These are phyloP conservation scores for Guadua angustifolia DNA, from an alignment of 176 grass and related monocot genomes.

Conservation along the genomic window DNA sequence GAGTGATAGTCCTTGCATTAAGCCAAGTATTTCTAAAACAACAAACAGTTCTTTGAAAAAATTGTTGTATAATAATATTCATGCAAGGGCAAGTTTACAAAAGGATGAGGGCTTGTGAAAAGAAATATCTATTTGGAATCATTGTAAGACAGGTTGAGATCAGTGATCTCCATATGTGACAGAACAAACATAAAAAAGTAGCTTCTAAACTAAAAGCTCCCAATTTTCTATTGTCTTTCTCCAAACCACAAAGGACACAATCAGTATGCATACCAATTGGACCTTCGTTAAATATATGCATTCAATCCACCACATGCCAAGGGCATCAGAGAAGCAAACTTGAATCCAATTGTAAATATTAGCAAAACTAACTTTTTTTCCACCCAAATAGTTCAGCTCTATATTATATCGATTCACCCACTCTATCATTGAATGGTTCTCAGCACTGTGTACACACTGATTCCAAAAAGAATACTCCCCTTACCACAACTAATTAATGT, in stretches of 20 bases:
- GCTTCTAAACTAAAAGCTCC: neutral
- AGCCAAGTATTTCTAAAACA: neutral
- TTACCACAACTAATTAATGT: too few species aligned
- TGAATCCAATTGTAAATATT: neutral
- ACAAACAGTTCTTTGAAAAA: conserved; percentile 18
- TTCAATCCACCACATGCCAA: neutral
- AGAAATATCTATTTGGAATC: neutral
- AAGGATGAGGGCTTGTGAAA: neutral
- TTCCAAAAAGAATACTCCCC: neutral
- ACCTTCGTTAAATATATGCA: neutral
- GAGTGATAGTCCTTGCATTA: neutral
- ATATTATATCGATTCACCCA: neutral
- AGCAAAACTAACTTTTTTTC: neutral
- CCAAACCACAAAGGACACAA: neutral
- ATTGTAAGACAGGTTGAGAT: neutral
- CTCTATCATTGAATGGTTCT: neutral
- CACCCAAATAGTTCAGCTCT: neutral
- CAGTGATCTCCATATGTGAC: neutral
- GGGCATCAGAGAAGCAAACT: neutral
- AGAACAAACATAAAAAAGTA: conserved; percentile 4
- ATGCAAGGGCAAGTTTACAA: neutral
- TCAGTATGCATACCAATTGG: neutral
- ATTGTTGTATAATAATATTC: neutral
- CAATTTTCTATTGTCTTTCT: neutral
- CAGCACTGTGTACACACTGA: neutral